Evolutionary conservation across 2,329 filamentous ascomycete genomes (phyloP).

Genomic region (Cadophora sp.): DNA sequence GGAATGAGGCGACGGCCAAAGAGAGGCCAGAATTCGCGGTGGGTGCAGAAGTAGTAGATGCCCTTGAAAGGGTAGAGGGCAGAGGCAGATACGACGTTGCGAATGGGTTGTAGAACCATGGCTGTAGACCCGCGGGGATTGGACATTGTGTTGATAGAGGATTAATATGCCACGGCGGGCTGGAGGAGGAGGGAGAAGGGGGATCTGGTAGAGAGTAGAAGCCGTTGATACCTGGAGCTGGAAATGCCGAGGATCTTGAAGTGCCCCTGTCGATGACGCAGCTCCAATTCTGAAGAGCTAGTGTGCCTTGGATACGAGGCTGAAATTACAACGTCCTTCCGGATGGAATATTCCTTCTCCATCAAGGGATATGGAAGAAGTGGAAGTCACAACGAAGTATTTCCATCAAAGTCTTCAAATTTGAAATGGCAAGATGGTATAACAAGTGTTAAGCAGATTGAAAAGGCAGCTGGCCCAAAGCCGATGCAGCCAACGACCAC

Average conservation of each 20-base stretch:
- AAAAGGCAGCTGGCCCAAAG: not conserved
- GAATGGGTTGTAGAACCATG: conserved; percentile 33
- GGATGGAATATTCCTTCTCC: not conserved
- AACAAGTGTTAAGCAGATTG: not conserved
- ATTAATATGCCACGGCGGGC: not conserved
- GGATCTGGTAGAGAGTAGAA: not conserved
- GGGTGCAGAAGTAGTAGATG: conserved; percentile 80
- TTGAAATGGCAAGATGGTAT: not conserved
- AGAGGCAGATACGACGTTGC: conserved; percentile 40
- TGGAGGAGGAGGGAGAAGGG: not conserved
- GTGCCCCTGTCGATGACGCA: conserved; percentile 21
- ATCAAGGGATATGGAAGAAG: not conserved
- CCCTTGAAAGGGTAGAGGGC: conserved; percentile 69
- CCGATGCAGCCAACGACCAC: too few relatives aligned
- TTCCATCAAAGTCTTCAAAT: not conserved
- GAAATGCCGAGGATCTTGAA: not conserved
- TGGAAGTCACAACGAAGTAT: not conserved
- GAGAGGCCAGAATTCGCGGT: conserved; percentile 83
- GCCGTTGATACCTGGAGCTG: conserved; percentile 16
- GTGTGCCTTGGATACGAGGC: conserved; percentile 10
- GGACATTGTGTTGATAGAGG: conserved; percentile 5
- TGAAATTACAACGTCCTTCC: not conserved
- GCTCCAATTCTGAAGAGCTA: not conserved
- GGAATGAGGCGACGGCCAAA: conserved; percentile 81
- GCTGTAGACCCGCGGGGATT: conserved; percentile 10